Evolutionary conservation across 2,329 filamentous ascomycete species (phyloP).

Genomic region (Aspergillus novoparasiticus): DNA sequence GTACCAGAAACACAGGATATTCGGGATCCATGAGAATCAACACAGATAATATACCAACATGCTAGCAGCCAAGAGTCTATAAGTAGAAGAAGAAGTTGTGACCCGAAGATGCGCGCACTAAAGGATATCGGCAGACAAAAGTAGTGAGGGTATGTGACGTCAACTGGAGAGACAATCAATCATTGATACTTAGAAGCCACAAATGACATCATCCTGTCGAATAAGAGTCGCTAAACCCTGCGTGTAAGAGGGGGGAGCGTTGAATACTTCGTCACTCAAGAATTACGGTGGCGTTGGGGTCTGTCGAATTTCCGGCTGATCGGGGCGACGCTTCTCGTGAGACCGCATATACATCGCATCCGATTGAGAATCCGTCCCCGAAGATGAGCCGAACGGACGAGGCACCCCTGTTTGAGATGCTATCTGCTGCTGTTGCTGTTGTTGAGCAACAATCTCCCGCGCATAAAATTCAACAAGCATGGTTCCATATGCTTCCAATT

Average conservation of each 20-base stretch:
- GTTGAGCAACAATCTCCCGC: slow-evolving; percentile 76
- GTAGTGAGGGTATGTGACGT: slow-evolving; percentile 9
- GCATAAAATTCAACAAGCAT: slow-evolving; percentile 99
- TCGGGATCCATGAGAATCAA: background rate
- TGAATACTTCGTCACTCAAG: background rate
- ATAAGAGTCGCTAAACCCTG: background rate
- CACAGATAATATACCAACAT: slow-evolving; percentile 14
- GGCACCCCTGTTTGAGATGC: slow-evolving; percentile 22
- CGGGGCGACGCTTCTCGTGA: slow-evolving; percentile 26
- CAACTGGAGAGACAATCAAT: slow-evolving; percentile 6
- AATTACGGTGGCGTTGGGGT: slow-evolving; percentile 39
- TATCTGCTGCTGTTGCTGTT: slow-evolving; percentile 40
- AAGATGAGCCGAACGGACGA: slow-evolving; percentile 20
- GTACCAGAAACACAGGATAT: slow-evolving; percentile 1
- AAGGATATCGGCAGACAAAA: slow-evolving; percentile 7
- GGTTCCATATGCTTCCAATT: slow-evolving; percentile 94
- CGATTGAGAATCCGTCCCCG: slow-evolving; percentile 21
- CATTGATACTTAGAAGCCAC: background rate
- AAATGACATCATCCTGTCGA: background rate
- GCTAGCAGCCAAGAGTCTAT: slow-evolving; percentile 22
- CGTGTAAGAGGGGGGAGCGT: background rate
- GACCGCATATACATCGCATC: slow-evolving; percentile 39
- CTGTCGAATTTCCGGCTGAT: slow-evolving; percentile 30
- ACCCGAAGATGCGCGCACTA: background rate
- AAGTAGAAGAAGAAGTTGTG: slow-evolving; percentile 8